Evolutionary conservation across 768 basidiomycete genomes (phyloP), one percentile per base, ranked within the genome.

Genomic region (Coprinopsis sp.): DNA sequence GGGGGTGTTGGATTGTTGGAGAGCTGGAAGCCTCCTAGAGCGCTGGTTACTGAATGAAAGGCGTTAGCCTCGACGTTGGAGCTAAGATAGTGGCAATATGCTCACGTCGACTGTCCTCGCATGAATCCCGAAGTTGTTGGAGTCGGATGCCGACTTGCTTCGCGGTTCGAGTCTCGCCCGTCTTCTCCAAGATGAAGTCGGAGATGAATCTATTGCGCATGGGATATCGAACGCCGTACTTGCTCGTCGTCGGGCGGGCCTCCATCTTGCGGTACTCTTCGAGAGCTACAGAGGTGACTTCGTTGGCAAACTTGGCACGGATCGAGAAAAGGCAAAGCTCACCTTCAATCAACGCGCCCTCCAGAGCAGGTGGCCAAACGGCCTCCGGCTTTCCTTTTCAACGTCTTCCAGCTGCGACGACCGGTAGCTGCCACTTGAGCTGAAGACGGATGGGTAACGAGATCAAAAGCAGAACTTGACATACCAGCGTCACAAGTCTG

Each of bases 131-230:
- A 46, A 89, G 71, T 56, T 87, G 86, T 57, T 89, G 86, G 34
- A 89, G 68, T 41, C 86, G 83, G 58, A 81, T 84, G 51, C 86
- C 85, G 27, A 88, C 84, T 65, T 87, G 86, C 60, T 87, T 87
- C 10, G 86, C 76, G 6, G 82, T 82, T 53, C 86, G 73, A 51
- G 69, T 68, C 60, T 82, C 78, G 8, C 84, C 81, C 1, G 86
- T 88, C 34, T 67, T 69, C 27, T 69, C 68, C 57, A 71, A 78
- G 55, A 89, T 87, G 59, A 82, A 81, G 49, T 87, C 81, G 46
- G 86, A 84, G 50, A 87, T 82, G 66, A 86, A 88, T 33, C 80
- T 76, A 64, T 88, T 89, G 45, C 86, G 76, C 74, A 82, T 79
- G 33, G 87, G 86, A 60, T 82, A 87, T 44, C 86, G 77, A 11